Conservation (phyloP, 1,139 yeast species). For the Nakaseomyces kungkrabaensis region DNA sequence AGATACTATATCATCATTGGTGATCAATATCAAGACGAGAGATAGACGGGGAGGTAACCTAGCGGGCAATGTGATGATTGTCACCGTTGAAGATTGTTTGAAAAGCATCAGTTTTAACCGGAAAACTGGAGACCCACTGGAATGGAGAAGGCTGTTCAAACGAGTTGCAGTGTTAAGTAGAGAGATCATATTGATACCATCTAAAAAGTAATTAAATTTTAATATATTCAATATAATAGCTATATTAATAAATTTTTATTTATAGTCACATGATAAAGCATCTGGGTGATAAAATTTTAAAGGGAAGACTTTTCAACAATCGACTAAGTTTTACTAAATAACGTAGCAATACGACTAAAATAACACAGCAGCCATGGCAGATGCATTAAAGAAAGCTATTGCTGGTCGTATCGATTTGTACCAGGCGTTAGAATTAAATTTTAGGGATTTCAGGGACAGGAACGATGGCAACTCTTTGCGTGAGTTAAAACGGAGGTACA, state of each 20-base stretch:
- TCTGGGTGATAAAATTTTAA: background rate
- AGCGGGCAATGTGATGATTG: conserved; percentile 39
- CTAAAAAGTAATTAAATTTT: background rate
- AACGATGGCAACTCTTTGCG: conserved; percentile 5
- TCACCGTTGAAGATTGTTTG: conserved; percentile 30
- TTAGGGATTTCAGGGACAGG: background rate
- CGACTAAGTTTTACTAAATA: no score
- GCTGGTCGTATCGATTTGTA: conserved; percentile 13
- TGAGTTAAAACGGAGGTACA: conserved; percentile 60
- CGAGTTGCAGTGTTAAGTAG: conserved; percentile 43
- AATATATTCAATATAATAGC: background rate
- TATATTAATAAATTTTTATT: background rate
- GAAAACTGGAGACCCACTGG: conserved; percentile 53
- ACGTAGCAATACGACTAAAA: background rate
- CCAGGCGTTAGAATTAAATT: conserved; percentile 12
- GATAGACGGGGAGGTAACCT: conserved; percentile 41
- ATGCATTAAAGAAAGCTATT: background rate
- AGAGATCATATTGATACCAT: conserved; percentile 26
- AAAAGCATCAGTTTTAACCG: conserved; percentile 43
- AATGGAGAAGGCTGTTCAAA: conserved; percentile 57
- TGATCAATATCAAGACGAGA: conserved; percentile 35
- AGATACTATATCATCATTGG: conserved; percentile 26
- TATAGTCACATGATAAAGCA: background rate
- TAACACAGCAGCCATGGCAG: background rate
- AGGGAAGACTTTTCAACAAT: no score